Evolutionary conservation across 495 filamentous ascomycete species (phyloP).

Genomic region (Hypoxylon crocopeplum): DNA sequence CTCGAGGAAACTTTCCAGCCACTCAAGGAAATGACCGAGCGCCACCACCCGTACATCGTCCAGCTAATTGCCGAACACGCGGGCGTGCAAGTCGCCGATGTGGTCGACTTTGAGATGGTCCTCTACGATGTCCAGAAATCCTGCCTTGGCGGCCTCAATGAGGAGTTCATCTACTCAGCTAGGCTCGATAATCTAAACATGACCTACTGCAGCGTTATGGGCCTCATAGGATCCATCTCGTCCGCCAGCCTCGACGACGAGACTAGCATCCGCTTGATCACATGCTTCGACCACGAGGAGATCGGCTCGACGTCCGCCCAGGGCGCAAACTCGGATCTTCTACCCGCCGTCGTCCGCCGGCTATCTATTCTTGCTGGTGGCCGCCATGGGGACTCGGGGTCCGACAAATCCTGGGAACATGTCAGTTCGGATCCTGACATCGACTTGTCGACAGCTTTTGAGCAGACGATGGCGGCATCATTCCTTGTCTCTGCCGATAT

Average conservation of each 20-base stretch:
- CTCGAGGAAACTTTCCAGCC: conserved; percentile 67
- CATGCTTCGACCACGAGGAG: conserved; percentile 97
- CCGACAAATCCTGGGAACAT: conserved; percentile 59
- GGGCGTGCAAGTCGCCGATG: conserved; percentile 67
- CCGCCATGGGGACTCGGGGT: conserved; percentile 44
- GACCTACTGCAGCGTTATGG: conserved; percentile 86
- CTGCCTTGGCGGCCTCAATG: conserved; percentile 84
- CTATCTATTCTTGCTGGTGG: conserved; percentile 76
- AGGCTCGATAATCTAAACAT: conserved; percentile 94
- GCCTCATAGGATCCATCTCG: conserved; percentile 78
- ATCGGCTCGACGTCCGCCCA: conserved; percentile 92
- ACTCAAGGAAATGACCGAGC: conserved; percentile 75
- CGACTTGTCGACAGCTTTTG: conserved; percentile 79
- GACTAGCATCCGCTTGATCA: conserved; percentile 81
- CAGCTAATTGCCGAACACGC: conserved; percentile 84
- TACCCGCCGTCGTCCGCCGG: conserved; percentile 86
- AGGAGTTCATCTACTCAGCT: conserved; percentile 93
- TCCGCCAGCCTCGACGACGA: conserved; percentile 70
- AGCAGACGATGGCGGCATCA: conserved; percentile 89
- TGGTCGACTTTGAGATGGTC: conserved; percentile 94
- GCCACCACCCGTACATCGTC: conserved; percentile 88
- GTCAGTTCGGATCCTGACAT: conserved; percentile 56
- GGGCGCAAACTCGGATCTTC: conserved; percentile 89
- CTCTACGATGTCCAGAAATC: conserved; percentile 94
- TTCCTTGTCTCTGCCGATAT: conserved; percentile 97